Conservation (phyloP, 768 basidiomycete species). For the Bullera alba region DNA sequence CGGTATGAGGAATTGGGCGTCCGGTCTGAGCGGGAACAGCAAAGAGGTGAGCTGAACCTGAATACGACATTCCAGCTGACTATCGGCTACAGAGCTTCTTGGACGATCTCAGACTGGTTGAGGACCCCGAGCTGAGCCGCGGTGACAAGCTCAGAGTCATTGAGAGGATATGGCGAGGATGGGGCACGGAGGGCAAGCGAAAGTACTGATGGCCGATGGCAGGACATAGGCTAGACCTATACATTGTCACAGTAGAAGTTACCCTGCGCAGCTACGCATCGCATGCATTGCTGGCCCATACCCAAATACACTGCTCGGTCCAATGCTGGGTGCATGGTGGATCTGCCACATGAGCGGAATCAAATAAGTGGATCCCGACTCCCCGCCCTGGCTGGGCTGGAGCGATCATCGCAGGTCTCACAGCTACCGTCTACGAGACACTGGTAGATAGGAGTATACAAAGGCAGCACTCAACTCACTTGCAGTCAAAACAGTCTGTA, state of each 20-base stretch:
- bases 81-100: conserved; percentile 62
- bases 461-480: too few species aligned
- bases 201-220: neutral
- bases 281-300: too few species aligned
- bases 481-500: too few species aligned
- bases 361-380: too few species aligned
- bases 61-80: neutral
- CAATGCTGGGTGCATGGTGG: neutral
- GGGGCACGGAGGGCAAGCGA: conserved; percentile 52
- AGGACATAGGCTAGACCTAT: neutral
- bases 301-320: neutral
- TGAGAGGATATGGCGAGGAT: conserved; percentile 81
- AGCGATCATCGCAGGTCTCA: too few species aligned
- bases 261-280: too few species aligned
- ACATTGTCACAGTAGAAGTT: neutral
- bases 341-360: too few species aligned
- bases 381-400: too few species aligned
- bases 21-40: conserved; percentile 27
- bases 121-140: conserved; percentile 62
- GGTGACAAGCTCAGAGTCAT: conserved; percentile 70
- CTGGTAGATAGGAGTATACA: too few species aligned
- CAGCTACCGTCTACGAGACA: too few species aligned
- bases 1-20: conserved; percentile 39
- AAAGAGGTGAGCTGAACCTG: conserved; percentile 23
- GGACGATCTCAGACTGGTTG: conserved; percentile 74